A percentile compares a stretch with the other conserved stretches of the same genome.
Conservation (phyloP, 176 grass and related monocot species). For the Carex scoparia region DNA sequence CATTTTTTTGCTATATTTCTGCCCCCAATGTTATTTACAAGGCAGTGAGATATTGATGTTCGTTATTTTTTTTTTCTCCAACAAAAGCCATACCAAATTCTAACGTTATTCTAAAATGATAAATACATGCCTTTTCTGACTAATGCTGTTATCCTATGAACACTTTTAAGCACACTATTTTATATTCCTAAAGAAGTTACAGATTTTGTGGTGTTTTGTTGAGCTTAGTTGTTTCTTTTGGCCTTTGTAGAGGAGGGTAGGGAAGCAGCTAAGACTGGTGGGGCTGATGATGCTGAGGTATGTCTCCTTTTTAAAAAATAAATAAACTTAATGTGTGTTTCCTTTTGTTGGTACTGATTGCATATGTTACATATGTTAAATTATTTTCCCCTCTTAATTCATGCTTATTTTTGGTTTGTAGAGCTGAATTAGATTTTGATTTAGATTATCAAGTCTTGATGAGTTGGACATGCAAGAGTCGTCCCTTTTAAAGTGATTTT, state of each 20-base stretch:
- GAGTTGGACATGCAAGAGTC: not conserved
- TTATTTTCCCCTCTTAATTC: no score
- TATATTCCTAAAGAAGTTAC: no score
- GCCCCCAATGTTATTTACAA: not conserved
- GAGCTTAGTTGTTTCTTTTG: not conserved
- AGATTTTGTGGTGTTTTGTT: not conserved
- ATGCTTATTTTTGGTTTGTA: not conserved
- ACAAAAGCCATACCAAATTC: not conserved
- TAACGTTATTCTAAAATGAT: not conserved
- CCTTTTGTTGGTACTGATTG: no score
- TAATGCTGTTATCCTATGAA: not conserved
- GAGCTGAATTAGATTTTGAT: not conserved
- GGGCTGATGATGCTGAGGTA: conserved; percentile 25
- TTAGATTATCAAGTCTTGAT: not conserved
- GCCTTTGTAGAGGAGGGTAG: conserved; percentile 15
- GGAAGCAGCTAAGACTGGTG: not conserved
- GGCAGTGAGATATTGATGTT: no score
- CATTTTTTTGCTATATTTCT: not conserved
- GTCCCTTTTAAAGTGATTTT: not conserved
- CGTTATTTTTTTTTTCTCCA: not conserved
- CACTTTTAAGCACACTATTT: not conserved
- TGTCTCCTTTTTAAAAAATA: not conserved
- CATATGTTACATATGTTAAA: not conserved
- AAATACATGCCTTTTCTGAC: not conserved
- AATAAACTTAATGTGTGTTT: not conserved